Base-by-base conservation (phyloP, 139 green algal species). In the Tetraselmis striata region DNA sequence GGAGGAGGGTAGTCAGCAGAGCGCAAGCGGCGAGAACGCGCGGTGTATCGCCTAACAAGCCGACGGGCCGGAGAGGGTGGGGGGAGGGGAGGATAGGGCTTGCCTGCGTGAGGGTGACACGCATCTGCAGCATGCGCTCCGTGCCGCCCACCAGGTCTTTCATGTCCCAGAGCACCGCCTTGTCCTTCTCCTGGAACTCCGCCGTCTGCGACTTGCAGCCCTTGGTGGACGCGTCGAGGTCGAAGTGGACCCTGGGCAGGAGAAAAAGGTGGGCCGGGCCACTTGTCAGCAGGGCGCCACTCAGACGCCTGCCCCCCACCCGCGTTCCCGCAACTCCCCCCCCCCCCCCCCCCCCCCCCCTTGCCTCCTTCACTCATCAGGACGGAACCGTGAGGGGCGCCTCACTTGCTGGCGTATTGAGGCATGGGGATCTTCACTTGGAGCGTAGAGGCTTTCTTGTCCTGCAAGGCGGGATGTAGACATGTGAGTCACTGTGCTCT, bases 131-230 rank as follows among this genome's bases (percentile, higher is more conserved):
- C 45, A 67, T 67, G 45, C 45, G 45, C 45, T 67, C 78, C 30
- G 74, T 29, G 2, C 29, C 32, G 1, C 80, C 75, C 24, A 1
- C 28, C 1, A 88, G 26, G 82, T 88, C 86, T 75, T 90, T 90
- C 25, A 90, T 77, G 28, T 79, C 82, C 88, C 88, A 92, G 74
- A 79, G 59, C 31, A 92, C 29, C 24, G 28, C 59, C 78, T 89
- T 89, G 23, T 85, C 32, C 23, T 75, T 22, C 25, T 88, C 82
- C 45, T 81, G 75, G 82, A 83, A 92, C 45, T 87, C 83, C 5
- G 78, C 82, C 27, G 82, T 77, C 75, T 91, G 87, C 0, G n/a
- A 29, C 25, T 77, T 77, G 26, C n/a, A 31, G 5, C 74, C 74
- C 74, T 67, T 67, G 45, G 45, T 67, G 45, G 45, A 67, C 11